Conservation (phyloP, 1,139 yeast species). For the Spathaspora sp. region DNA sequence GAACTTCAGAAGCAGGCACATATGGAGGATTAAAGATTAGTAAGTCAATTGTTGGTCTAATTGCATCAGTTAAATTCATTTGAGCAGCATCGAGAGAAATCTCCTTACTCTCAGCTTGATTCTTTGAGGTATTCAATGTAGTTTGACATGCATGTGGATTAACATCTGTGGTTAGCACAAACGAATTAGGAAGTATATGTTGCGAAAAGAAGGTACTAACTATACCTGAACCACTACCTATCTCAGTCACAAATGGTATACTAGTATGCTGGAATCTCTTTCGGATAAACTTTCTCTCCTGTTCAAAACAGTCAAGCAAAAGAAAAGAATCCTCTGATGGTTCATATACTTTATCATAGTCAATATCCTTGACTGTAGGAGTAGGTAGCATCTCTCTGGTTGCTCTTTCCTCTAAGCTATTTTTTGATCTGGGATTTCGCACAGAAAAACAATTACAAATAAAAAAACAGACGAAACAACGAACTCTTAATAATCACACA, state of each 20-base stretch:
- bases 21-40: constrained; percentile 93
- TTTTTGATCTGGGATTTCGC: background rate
- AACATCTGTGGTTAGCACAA: constrained; percentile 71
- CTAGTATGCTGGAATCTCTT: constrained; percentile 21
- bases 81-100: constrained; percentile 54
- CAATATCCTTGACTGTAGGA: constrained; percentile 32
- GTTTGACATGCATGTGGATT: constrained; percentile 74
- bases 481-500: background rate
- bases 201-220: constrained; percentile 71
- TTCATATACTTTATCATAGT: constrained; percentile 66
- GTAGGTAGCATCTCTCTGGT: constrained; percentile 38
- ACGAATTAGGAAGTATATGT: constrained; percentile 47
- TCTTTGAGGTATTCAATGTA: constrained; percentile 51
- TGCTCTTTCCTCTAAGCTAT: background rate
- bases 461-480: background rate
- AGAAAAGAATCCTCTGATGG: constrained; percentile 92
- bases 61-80: constrained; percentile 52
- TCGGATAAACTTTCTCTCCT: constrained; percentile 40
- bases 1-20: constrained; percentile 77
- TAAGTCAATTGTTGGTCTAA: constrained; percentile 59
- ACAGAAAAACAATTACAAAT: background rate
- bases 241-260: constrained; percentile 67
- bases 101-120: constrained; percentile 29
- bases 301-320: constrained; percentile 75
- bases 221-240: constrained; percentile 92